phyloP scores from a whole-genome alignment of 495 filamentous ascomycete genomes.

The Penicillium diatomitis region DNA sequence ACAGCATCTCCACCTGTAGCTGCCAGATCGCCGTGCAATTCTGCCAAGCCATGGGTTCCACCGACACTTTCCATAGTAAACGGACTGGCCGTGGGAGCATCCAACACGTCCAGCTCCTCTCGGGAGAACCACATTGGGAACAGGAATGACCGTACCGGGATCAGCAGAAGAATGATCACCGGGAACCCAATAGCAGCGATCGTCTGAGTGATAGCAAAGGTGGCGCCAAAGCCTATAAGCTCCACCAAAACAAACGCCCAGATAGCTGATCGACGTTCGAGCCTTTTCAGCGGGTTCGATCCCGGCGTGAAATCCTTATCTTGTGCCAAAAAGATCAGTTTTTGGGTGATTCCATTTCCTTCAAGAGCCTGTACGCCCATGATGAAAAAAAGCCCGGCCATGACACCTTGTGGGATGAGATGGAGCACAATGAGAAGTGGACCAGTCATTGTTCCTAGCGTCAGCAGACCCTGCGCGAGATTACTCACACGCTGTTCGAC shows the following conservation, averaged over 20 bases:
- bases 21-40: conserved; percentile 9
- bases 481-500: conserved; percentile 90
- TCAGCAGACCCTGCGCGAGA: conserved; percentile 72
- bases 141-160: conserved; percentile 68
- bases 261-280: conserved; percentile 52
- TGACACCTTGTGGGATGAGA: conserved; percentile 77
- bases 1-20: conserved; percentile 3
- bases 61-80: conserved; percentile 84
- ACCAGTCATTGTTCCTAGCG: conserved; percentile 79
- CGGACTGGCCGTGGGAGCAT: conserved; percentile 70
- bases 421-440: conserved; percentile 76
- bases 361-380: conserved; percentile 82
- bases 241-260: conserved; percentile 75
- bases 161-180: conserved; percentile 69
- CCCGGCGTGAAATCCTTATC: conserved; percentile 57
- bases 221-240: conserved; percentile 70
- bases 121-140: conserved; percentile 59
- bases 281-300: conserved; percentile 54
- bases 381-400: conserved; percentile 90
- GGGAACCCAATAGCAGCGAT: conserved; percentile 93
- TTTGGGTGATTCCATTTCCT: conserved; percentile 74
- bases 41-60: conserved; percentile 50
- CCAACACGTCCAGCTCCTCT: conserved; percentile 62
- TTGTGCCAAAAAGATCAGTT: conserved; percentile 64
- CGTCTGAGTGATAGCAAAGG: conserved; percentile 93